phyloP scores from a whole-genome alignment of 768 basidiomycete species.

The Psilocybe subaeruginosa region DNA sequence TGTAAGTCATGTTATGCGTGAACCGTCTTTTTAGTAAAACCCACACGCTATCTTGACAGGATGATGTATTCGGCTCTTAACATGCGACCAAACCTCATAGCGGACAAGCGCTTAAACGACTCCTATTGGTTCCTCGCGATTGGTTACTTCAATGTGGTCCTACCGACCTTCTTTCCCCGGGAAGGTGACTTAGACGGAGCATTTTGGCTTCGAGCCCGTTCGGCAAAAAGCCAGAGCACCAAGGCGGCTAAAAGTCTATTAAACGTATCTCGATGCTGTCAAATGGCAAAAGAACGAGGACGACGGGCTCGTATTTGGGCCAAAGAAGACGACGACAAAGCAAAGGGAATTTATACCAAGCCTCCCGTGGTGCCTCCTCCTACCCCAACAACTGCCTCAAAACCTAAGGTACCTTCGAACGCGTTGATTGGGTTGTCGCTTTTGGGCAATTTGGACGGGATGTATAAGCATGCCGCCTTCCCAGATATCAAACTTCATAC shows the following conservation, averaged over 20 bases:
- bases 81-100: conserved; percentile 61
- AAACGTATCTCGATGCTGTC: conserved; percentile 58
- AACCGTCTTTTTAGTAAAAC: not conserved
- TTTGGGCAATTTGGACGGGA: conserved; percentile 83
- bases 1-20: conserved; percentile 34
- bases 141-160: conserved; percentile 80
- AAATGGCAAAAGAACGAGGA: conserved; percentile 70
- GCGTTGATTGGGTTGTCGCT: conserved; percentile 81
- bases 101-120: conserved; percentile 44
- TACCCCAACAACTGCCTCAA: conserved; percentile 13
- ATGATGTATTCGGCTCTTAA: conserved; percentile 91
- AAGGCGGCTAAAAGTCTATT: conserved; percentile 66
- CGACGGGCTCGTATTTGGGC: conserved; percentile 67
- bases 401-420: conserved; percentile 50
- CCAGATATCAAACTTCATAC: conserved; percentile 65
- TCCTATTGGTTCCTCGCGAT: conserved; percentile 87
- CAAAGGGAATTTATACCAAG: conserved; percentile 40
- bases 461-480: conserved; percentile 71
- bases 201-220: conserved; percentile 78
- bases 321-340: conserved; percentile 73
- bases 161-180: conserved; percentile 71
- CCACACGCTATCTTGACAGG: conserved; percentile 29
- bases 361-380: conserved; percentile 24
- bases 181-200: conserved; percentile 40
- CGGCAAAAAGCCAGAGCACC: conserved; percentile 69